Evolutionary conservation across 2,329 filamentous ascomycete species (phyloP), one percentile per base, ranked within the genome.

Genomic region (Trichoderma oligosporum): DNA sequence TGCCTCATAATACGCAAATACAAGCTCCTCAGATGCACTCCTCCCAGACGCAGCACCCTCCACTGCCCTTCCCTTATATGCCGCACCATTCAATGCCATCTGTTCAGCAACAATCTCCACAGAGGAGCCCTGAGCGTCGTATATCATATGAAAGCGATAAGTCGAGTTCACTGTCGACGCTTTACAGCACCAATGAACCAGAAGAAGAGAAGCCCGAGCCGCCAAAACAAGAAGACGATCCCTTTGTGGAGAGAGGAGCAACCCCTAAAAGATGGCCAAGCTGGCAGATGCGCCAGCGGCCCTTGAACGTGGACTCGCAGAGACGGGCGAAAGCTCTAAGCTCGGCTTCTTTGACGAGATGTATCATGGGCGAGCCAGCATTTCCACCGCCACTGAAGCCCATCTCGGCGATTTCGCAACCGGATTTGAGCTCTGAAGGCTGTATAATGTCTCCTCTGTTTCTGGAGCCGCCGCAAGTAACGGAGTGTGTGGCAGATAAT

Each of bases 81-180:
- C 56, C 46, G 3, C 45, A 46, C 14, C 48, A 20, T 18, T 22
- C 52, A n/a, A 48, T 55, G 39, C 49, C 12, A n/a, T 38, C 41
- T 38, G 7, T 31, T 9, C 54, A 60, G 33, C 48, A 56, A 24
- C 36, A 41, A 8, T 61, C 62, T 7, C 58, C 58, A 8, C 56
- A 55, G 20, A 52, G 61, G 20, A 57, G 38, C 1, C 62, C 62
- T 0, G 58, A 63, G 14, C 60, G 67, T 56, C 67, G 65, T n/a
- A 57, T 51, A 4, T 78, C 76, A 0, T 57, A 66, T 4, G 70
- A 73, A 4, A 81, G 77, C 60, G 72, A 78, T 7, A 69, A 73
- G 12, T 82, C 79, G 0, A 82, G 79, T 36, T 76, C 79, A 2
- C 69, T 84, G 4, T 84, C 81, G 4, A 84, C 81, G 0, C 66